Conservation (phyloP, 2,329 filamentous ascomycete genomes). For the Penicillium crustosum region DNA sequence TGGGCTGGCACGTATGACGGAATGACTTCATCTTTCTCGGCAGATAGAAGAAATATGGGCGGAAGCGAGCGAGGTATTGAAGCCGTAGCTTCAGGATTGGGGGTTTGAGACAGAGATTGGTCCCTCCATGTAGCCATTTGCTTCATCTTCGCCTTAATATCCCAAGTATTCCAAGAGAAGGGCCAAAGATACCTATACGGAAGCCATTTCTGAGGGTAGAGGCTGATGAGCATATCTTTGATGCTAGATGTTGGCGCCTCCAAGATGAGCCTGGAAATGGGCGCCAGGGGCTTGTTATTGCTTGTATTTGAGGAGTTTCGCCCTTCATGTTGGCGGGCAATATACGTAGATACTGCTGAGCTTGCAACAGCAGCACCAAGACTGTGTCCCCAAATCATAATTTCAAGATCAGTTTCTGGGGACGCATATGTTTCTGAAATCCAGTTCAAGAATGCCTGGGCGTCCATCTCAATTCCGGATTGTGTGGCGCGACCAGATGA, state of each 20-base stretch:
- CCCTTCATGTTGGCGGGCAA: slow-evolving; percentile 21
- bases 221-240: slow-evolving; percentile 65
- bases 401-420: slow-evolving; percentile 21
- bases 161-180: slow-evolving; percentile 65
- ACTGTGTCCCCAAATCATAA: slow-evolving; percentile 75
- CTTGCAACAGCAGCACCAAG: slow-evolving; percentile 72
- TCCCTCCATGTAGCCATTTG: slow-evolving; percentile 35
- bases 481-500: slow-evolving; percentile 71
- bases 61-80: slow-evolving; percentile 13
- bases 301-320: neutral
- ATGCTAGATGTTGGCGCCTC: slow-evolving; percentile 76
- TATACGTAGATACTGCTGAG: slow-evolving; percentile 53
- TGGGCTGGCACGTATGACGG: slow-evolving; percentile 38
- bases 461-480: slow-evolving; percentile 67
- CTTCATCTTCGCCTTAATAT: slow-evolving; percentile 45
- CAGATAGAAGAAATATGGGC: slow-evolving; percentile 43
- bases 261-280: slow-evolving; percentile 58
- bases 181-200: slow-evolving; percentile 74
- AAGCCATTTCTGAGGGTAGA: slow-evolving; percentile 78
- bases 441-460: slow-evolving; percentile 64
- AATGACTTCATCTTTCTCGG: slow-evolving; percentile 47
- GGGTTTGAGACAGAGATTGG: neutral
- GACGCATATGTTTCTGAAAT: slow-evolving; percentile 47
- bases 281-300: neutral
- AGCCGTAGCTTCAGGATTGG: neutral